A percentile compares a stretch with the other conserved stretches of the same genome.
Evolutionary conservation across 306 rosid genomes (phyloP).

Genomic region (Quercus dentata): DNA sequence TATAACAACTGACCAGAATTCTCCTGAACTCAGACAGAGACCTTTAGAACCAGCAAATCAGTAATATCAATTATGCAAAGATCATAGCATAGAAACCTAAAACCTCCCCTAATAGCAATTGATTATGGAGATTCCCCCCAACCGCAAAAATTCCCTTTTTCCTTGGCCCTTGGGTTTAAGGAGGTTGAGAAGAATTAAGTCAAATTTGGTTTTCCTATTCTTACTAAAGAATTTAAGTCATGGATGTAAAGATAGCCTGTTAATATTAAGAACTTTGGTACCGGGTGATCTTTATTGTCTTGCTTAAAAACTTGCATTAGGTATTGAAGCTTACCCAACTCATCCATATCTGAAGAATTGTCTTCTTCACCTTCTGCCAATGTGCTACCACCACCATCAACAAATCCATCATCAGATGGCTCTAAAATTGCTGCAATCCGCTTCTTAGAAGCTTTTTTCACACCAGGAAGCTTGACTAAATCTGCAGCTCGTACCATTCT

Average conservation of each 20-base stretch:
- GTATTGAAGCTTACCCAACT: constrained; percentile 39
- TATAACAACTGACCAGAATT: not conserved
- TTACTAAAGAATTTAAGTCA: not conserved
- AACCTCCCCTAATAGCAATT: not conserved
- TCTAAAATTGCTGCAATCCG: constrained; percentile 87
- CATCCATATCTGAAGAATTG: constrained; percentile 61
- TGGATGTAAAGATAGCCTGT: not conserved
- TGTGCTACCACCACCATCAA: constrained; percentile 44
- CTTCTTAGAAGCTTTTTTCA: constrained; percentile 78
- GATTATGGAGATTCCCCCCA: too few relatives aligned
- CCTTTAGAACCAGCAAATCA: not conserved
- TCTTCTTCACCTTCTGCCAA: constrained; percentile 73
- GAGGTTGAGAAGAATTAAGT: not conserved
- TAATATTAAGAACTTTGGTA: not conserved
- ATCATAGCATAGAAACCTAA: not conserved
- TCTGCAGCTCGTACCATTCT: constrained; percentile 78
- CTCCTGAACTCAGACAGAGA: not conserved
- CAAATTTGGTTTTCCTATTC: not conserved
- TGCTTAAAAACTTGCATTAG: not conserved
- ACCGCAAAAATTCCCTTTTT: not conserved
- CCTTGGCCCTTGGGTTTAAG: not conserved
- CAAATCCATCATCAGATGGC: constrained; percentile 58
- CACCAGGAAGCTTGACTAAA: constrained; percentile 61
- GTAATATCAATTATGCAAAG: not conserved
- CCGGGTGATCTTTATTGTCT: not conserved